Evolutionary conservation across 257 asterid genomes (phyloP).

Genomic region (Forsythia suspensa): DNA sequence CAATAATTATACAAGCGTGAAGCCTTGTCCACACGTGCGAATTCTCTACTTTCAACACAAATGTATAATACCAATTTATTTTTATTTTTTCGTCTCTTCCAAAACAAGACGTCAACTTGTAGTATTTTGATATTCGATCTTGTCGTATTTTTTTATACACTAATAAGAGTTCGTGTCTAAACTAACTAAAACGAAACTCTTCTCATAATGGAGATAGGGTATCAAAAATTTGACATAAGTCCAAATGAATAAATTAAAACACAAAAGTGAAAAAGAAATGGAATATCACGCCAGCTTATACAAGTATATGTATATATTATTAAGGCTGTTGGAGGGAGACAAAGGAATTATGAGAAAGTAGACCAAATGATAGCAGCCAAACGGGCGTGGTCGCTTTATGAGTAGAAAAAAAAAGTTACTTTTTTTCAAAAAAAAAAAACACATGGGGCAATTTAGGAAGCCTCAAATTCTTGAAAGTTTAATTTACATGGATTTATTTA

Average conservation of each 20-base stretch:
- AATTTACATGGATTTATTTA: constrained; percentile 1
- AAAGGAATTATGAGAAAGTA: constrained; percentile 56
- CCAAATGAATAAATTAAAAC: constrained; percentile 3
- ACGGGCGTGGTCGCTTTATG: constrained; percentile 69
- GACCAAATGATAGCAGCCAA: constrained; percentile 76
- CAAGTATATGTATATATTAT: background rate
- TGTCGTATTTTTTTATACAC: background rate
- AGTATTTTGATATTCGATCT: too few relatives aligned
- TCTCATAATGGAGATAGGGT: background rate
- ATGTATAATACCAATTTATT: background rate
- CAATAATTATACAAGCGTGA: constrained; percentile 51
- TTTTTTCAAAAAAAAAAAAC: background rate
- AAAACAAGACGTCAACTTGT: background rate
- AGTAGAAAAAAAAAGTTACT: constrained; percentile 28
- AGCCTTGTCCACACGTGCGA: constrained; percentile 60
- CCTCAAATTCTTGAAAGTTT: constrained; percentile 7
- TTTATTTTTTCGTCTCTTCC: background rate
- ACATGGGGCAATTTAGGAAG: constrained; percentile 33
- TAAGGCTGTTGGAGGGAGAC: constrained; percentile 6
- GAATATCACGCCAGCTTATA: background rate
- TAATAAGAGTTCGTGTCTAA: too few relatives aligned
- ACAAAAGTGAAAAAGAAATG: background rate
- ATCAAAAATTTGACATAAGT: background rate
- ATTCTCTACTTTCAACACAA: constrained; percentile 41
- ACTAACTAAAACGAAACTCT: too few relatives aligned